These are phyloP conservation scores for Solanum lycopersicoides DNA, from an alignment of 257 asterid genomes.

Conservation along the genomic window DNA sequence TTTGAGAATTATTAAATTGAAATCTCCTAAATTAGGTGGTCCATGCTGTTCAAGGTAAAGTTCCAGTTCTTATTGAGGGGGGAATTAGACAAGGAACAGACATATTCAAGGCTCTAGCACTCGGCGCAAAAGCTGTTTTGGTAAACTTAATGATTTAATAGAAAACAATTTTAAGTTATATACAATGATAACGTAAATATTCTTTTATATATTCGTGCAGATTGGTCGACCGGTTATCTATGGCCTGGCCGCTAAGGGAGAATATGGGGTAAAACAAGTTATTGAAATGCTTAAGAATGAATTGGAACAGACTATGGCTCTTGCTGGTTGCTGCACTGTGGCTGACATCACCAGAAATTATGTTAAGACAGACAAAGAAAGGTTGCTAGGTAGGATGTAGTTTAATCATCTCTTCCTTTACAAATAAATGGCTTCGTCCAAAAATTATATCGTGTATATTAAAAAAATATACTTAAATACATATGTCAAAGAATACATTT, in stretches of 20 bases:
- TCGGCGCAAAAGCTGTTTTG: conserved; percentile 58
- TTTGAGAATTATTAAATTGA: background rate
- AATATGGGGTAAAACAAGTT: conserved; percentile 35
- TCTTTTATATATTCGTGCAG: conserved; percentile 4
- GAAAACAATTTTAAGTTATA: background rate
- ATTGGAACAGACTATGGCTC: conserved; percentile 51
- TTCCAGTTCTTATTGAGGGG: conserved; percentile 57
- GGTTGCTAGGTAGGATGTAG: conserved; percentile 20
- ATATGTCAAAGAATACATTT: background rate
- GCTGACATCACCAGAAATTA: conserved; percentile 34
- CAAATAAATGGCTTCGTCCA: background rate
- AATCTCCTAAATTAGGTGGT: conserved; percentile 15
- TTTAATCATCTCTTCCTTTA: background rate
- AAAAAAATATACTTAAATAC: background rate
- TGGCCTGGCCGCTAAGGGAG: conserved; percentile 44
- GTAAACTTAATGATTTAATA: conserved; percentile 7
- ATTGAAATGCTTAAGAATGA: conserved; percentile 38
- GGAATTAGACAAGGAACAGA: conserved; percentile 64
- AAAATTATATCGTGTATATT: background rate
- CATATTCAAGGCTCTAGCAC: conserved; percentile 61
- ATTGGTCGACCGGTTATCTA: conserved; percentile 49
- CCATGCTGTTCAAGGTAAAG: conserved; percentile 39
- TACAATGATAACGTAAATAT: no score
- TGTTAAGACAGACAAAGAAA: conserved; percentile 31
- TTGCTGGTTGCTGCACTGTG: conserved; percentile 44